A percentile compares a stretch with the other conserved stretches of the same genome.
These are phyloP conservation scores for Datisca glomerata DNA, from an alignment of 306 rosid genomes.

Conservation along the genomic window DNA sequence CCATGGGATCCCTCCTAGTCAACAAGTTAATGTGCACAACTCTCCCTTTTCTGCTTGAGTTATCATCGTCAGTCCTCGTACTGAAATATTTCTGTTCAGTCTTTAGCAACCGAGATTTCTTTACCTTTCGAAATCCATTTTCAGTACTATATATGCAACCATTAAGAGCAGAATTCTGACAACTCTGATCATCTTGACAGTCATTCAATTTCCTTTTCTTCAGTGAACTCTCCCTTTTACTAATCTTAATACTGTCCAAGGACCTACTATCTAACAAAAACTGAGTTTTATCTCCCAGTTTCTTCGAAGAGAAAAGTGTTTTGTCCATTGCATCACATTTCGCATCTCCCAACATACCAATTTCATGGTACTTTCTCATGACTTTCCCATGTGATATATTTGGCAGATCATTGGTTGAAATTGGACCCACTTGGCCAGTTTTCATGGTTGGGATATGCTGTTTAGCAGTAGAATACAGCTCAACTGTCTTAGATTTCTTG, in stretches of 20 bases:
- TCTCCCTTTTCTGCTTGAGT: constrained; percentile 26
- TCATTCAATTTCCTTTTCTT: constrained; percentile 53
- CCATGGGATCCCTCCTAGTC: constrained; percentile 13
- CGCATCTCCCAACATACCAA: constrained; percentile 23
- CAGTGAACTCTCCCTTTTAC: constrained; percentile 17
- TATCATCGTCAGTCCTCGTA: constrained; percentile 23
- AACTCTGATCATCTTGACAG: constrained; percentile 29
- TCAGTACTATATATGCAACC: constrained; percentile 20
- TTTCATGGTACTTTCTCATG: constrained; percentile 25
- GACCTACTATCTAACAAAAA: constrained; percentile 24
- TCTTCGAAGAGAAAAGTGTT: constrained; percentile 26
- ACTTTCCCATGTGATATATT: constrained; percentile 29
- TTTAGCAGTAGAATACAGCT: constrained; percentile 15
- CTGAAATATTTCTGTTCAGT: constrained; percentile 15
- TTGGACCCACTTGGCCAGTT: constrained; percentile 22
- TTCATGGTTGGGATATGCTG: constrained; percentile 24
- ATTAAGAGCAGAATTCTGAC: constrained; percentile 20
- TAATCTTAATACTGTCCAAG: constrained; percentile 14
- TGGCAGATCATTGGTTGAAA: constrained; percentile 25
- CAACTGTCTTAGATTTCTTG: constrained; percentile 37
- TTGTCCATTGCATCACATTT: constrained; percentile 18
- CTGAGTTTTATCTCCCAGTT: constrained; percentile 24
- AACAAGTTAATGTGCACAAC: constrained; percentile 20
- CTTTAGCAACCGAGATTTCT: constrained; percentile 23
- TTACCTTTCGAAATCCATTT: constrained; percentile 38